Evolutionary conservation across 148 eudicot species (phyloP), one percentile per base, ranked within the genome.

Genomic region (Rhododendron kiyosumense): DNA sequence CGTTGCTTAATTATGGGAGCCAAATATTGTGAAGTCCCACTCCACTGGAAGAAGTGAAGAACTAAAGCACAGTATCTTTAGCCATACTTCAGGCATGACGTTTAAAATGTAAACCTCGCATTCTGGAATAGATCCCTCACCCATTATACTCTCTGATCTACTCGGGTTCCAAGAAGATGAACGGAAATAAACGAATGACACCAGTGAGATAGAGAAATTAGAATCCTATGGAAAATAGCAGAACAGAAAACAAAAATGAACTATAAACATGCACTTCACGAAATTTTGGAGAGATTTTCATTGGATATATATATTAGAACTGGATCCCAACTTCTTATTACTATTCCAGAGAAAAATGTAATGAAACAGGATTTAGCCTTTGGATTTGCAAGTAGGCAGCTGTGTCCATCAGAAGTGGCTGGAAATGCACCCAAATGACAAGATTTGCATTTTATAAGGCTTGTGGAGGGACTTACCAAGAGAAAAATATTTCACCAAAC

Each of bases 11-110:
- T 24, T 36, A 28, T 30, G 45, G 34, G 74, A 74, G 12, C 52
- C 71, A 83, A 45, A 28, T 84, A 41, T 84, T 7, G 8, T n/a
- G 15, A 38, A 57, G 22, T 74, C 8, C 22, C 46, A 77, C 2
- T 52, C 3, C 30, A 54, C 8, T 46, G 26, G 51, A 89, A 43
- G 28, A 36, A 12, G 78, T 67, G 51, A 89, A 49, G 28, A 36
- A 12, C 82, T 67, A 85, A 51, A 87, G 86, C 52, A 79, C 36
- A 78, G 57, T 34, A 82, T 78, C 22, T 12, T 6, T 73, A 74
- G 74, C 49, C 51, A 57, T 77, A 65, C 17, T 80, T 45, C 79
- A 46, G 36, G 52, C 54, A 14, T 59, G 49, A 59, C 34, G 4
- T 24, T 18, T 10, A 59, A 22, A 82, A 13, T 59, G 20, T 18